phyloP scores from a whole-genome alignment of 202 grass and related monocot genomes.

The Musa balbisiana region DNA sequence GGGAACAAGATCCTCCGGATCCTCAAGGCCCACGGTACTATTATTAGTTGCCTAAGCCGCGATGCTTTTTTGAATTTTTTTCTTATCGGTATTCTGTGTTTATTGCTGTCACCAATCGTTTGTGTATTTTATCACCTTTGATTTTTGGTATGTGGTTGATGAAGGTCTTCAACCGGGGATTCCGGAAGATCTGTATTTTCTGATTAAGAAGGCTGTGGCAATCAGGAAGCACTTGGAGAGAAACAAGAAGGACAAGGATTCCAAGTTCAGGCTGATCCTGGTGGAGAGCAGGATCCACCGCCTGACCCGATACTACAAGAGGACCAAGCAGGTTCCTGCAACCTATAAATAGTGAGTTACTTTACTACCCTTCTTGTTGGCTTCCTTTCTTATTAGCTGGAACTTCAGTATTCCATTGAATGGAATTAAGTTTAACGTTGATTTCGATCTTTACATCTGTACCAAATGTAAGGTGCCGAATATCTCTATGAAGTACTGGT shows the following conservation, averaged over 20 bases:
- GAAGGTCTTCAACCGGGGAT: not conserved
- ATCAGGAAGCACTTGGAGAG: not conserved
- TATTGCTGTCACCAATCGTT: not conserved
- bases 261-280: not conserved
- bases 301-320: conserved; percentile 3
- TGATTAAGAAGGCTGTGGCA: conserved; percentile 5
- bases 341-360: not conserved
- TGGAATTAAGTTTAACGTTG: too few relatives aligned
- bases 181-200: not conserved
- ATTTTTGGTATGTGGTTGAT: not conserved
- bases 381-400: too few relatives aligned
- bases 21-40: not conserved
- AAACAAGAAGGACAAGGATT: conserved; percentile 1
- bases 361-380: too few relatives aligned
- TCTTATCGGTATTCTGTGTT: not conserved
- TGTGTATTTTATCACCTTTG: not conserved
- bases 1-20: conserved; percentile 1
- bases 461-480: too few relatives aligned
- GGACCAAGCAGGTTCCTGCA: not conserved
- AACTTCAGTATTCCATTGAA: too few relatives aligned
- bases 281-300: conserved; percentile 8
- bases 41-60: not conserved
- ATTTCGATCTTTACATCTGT: too few relatives aligned
- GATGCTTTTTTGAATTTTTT: not conserved
- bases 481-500: too few relatives aligned